phyloP scores from a whole-genome alignment of 148 eudicot genomes.

The Nepenthes mirabilis region DNA sequence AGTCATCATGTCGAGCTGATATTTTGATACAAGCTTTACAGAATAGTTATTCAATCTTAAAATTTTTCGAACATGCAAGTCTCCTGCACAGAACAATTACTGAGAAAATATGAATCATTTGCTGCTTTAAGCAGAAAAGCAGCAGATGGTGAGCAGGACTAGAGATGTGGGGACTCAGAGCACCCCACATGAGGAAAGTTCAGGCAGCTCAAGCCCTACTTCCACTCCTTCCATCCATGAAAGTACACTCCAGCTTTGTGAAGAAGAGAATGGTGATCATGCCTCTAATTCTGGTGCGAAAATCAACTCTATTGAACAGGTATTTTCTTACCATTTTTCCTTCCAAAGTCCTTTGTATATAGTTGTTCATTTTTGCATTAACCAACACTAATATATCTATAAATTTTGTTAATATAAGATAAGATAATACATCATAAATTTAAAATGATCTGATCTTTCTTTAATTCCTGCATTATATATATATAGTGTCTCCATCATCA shows the following conservation, averaged over 20 bases:
- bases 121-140: slow-evolving; percentile 15
- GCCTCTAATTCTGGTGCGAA: background rate
- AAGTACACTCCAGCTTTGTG: slow-evolving; percentile 14
- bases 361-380: too few relatives aligned
- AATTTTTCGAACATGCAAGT: too few relatives aligned
- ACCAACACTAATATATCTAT: too few relatives aligned
- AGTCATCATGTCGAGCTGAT: too few relatives aligned
- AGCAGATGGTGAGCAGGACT: slow-evolving; percentile 24
- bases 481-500: too few relatives aligned
- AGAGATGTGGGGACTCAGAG: slow-evolving; percentile 84
- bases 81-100: background rate
- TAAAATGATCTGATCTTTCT: too few relatives aligned
- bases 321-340: background rate
- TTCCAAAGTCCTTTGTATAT: background rate
- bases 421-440: too few relatives aligned
- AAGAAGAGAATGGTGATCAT: background rate
- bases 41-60: too few relatives aligned
- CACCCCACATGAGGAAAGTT: slow-evolving; percentile 31
- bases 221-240: slow-evolving; percentile 57
- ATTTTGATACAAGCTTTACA: too few relatives aligned
- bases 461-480: too few relatives aligned
- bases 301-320: background rate
- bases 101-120: background rate
- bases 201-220: slow-evolving; percentile 41
- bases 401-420: too few relatives aligned